Conservation (phyloP, 192 early-diverging fungal species). For the Lobosporangium transversale region DNA sequence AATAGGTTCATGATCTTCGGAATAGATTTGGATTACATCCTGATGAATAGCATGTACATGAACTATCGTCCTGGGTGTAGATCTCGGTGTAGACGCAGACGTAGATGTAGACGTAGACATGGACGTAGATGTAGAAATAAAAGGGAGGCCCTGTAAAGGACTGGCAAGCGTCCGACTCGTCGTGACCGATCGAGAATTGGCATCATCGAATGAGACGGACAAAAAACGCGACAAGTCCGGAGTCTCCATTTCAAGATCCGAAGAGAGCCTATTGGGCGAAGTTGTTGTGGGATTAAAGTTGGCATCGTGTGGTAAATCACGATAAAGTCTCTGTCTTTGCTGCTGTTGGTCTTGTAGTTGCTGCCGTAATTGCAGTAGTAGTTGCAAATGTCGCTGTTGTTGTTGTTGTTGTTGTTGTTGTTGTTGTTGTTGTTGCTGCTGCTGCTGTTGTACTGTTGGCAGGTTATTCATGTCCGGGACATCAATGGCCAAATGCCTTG, state of each 20-base stretch:
- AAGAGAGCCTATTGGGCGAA: too few relatives aligned
- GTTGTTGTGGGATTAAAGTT: too few relatives aligned
- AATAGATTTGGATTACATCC: constrained; percentile 36
- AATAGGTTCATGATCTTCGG: constrained; percentile 38
- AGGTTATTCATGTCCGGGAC: too few relatives aligned
- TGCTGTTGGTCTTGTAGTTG: background rate
- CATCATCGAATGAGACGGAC: too few relatives aligned
- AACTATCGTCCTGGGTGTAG: constrained; percentile 13
- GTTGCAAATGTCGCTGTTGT: background rate
- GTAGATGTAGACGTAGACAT: too few relatives aligned
- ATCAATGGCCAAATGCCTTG: too few relatives aligned
- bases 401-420: constrained; percentile 1
- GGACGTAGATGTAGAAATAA: too few relatives aligned
- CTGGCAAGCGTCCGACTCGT: too few relatives aligned
- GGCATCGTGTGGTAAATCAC: too few relatives aligned
- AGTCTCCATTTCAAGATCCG: background rate
- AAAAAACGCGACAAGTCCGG: background rate
- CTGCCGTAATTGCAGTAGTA: background rate
- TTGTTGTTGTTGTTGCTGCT: constrained; percentile 2
- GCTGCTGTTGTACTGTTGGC: background rate
- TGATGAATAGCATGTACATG: constrained; percentile 27
- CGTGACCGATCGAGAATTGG: too few relatives aligned
- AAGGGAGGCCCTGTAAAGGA: constrained; percentile 9
- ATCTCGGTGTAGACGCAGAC: too few relatives aligned
- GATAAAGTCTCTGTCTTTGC: background rate